phyloP scores from a whole-genome alignment of 441 rosid species.

The Pelargonium australe region DNA sequence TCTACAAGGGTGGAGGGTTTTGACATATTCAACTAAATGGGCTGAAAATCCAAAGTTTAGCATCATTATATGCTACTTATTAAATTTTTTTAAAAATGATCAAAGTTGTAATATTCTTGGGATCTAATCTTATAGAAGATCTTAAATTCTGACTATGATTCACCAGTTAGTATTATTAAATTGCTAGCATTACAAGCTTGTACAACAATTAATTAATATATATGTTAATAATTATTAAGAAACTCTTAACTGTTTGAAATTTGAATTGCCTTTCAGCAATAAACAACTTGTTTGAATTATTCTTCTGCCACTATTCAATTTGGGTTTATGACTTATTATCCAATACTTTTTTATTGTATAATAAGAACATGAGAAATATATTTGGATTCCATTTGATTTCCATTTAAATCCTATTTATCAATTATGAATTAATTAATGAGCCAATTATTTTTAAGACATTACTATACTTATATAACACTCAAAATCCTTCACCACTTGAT shows the following conservation, averaged over 20 bases:
- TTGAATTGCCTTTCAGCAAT: constrained; percentile 5
- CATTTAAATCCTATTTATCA: too few relatives aligned
- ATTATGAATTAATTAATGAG: too few relatives aligned
- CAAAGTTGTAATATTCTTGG: neutral
- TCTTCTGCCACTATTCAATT: constrained; percentile 12
- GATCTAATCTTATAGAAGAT: neutral
- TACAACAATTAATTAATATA: neutral
- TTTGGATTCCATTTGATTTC: too few relatives aligned
- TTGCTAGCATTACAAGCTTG: neutral
- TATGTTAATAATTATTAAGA: neutral
- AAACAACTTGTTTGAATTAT: constrained; percentile 16
- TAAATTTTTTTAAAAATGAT: too few relatives aligned
- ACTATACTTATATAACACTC: too few relatives aligned
- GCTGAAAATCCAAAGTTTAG: neutral
- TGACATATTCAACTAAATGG: neutral
- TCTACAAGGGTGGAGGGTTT: neutral
- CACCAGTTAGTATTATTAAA: neutral
- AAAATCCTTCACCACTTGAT: too few relatives aligned
- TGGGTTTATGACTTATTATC: neutral
- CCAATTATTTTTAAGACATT: too few relatives aligned
- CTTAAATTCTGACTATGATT: neutral
- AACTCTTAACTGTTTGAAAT: neutral
- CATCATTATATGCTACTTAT: neutral
- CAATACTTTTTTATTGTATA: neutral
- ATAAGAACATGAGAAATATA: neutral